Percentiles rank a stretch among this genome's conserved stretches.
phyloP scores from a whole-genome alignment of 2,329 filamentous ascomycete genomes.

The Ophiostoma populinum region DNA sequence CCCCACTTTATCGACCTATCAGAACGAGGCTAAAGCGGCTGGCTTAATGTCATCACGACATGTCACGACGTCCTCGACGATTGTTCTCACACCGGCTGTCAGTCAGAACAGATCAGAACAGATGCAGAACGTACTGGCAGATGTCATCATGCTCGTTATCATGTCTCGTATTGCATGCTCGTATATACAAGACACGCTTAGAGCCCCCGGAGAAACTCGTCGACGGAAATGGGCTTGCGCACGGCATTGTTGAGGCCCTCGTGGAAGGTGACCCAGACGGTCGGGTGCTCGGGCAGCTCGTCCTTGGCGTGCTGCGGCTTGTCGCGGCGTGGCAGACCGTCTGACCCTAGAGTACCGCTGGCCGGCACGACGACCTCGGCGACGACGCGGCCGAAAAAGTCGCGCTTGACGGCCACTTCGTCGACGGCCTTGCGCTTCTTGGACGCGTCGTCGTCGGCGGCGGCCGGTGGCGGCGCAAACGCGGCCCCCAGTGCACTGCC shows the following conservation, averaged over 20 bases:
- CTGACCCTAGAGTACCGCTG: too few species aligned
- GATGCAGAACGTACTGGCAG: not conserved
- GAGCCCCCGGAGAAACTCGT: slow-evolving; percentile 56
- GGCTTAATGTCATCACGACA: too few species aligned
- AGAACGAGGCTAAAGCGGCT: too few species aligned
- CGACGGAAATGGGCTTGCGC: slow-evolving; percentile 66
- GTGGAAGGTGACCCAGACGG: slow-evolving; percentile 77
- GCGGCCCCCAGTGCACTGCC: slow-evolving; percentile 21
- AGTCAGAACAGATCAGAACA: too few species aligned
- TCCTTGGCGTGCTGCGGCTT: slow-evolving; percentile 10
- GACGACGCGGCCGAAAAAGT: slow-evolving; percentile 73
- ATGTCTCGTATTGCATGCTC: too few species aligned
- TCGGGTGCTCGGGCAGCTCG: slow-evolving; percentile 29
- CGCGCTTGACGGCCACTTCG: slow-evolving; percentile 39
- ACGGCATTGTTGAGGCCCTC: slow-evolving; percentile 90
- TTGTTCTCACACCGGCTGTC: too few species aligned
- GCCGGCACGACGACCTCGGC: slow-evolving; percentile 21
- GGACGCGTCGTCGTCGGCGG: not conserved
- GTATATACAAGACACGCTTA: too few species aligned
- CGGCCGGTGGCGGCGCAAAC: slow-evolving; percentile 6
- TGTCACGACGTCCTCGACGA: not conserved
- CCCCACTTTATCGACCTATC: too few species aligned
- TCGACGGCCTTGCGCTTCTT: slow-evolving; percentile 22
- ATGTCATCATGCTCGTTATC: too few species aligned
- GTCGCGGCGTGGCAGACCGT: too few species aligned